phyloP scores from a whole-genome alignment of 1,139 yeast genomes.

The Geotrichum reessii region DNA sequence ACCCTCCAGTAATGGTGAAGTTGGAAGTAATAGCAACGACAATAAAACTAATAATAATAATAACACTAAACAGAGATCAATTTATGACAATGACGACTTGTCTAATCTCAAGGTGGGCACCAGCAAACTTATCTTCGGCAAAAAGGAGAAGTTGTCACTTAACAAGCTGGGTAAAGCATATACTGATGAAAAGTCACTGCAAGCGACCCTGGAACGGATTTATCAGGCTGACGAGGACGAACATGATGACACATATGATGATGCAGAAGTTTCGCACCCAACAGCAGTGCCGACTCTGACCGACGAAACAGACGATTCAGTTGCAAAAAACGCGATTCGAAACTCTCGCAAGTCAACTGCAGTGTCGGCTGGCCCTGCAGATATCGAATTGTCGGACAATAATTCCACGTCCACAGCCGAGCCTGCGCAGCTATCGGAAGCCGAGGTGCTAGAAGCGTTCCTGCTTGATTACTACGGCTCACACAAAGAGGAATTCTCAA shows the following conservation, averaged over 20 bases:
- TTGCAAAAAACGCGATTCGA: constrained; percentile 17
- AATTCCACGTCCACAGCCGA: constrained; percentile 25
- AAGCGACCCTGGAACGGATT: constrained; percentile 58
- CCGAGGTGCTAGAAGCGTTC: constrained; percentile 43
- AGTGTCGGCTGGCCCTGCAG: constrained; percentile 25
- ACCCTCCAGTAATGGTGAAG: constrained; percentile 7
- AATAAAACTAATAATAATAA: not conserved
- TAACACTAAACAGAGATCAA: constrained; percentile 17
- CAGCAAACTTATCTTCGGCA: constrained; percentile 28
- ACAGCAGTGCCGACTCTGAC: constrained; percentile 36
- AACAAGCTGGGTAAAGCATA: constrained; percentile 13
- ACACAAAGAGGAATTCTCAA: constrained; percentile 41
- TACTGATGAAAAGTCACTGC: constrained; percentile 43
- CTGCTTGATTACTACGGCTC: constrained; percentile 53
- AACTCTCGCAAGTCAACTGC: constrained; percentile 19
- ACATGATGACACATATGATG: constrained; percentile 80
- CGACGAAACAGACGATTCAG: constrained; percentile 15
- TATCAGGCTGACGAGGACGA: constrained; percentile 73
- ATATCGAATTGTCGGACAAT: constrained; percentile 18
- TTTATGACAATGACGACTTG: constrained; percentile 36
- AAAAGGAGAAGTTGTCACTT: constrained; percentile 26
- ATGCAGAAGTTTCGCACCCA: constrained; percentile 46
- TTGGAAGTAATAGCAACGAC: constrained; percentile 11
- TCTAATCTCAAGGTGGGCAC: constrained; percentile 30
- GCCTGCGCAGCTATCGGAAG: not conserved